Evolutionary conservation across 1,284 basidiomycete genomes (phyloP).

Genomic region (Phylloboletellus chloephorus): DNA sequence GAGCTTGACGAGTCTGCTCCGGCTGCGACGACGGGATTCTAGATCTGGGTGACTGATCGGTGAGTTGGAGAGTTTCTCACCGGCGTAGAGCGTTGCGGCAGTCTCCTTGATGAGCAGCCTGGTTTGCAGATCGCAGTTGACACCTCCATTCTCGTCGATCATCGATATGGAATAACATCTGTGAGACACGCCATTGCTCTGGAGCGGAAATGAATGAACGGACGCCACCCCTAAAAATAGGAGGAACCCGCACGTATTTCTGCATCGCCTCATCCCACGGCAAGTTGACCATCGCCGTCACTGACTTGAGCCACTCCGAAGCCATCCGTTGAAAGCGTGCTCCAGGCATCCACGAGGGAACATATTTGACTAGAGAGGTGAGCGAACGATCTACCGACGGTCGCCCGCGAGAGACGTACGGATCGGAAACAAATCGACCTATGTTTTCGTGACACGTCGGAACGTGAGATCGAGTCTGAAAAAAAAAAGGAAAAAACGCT

Average conservation of each 20-base stretch:
- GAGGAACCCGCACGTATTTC: slow-evolving; percentile 3
- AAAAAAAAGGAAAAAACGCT: neutral
- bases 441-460: too few species aligned
- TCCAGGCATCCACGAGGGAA: slow-evolving; percentile 8
- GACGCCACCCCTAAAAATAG: too few species aligned
- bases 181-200: neutral
- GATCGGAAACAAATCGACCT: slow-evolving; percentile 5
- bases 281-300: slow-evolving; percentile 6
- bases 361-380: slow-evolving; percentile 3
- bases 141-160: slow-evolving; percentile 6
- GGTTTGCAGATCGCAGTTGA: neutral
- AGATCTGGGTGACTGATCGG: neutral
- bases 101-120: slow-evolving; percentile 4
- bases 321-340: slow-evolving; percentile 6
- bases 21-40: neutral
- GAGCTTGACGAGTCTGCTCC: slow-evolving; percentile 6
- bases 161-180: slow-evolving; percentile 3
- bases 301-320: slow-evolving; percentile 2
- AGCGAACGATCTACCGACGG: neutral
- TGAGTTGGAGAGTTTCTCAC: neutral
- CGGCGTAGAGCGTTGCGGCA: slow-evolving; percentile 7
- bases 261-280: slow-evolving; percentile 8
- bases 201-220: neutral
- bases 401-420: neutral
- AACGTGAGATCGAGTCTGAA: too few species aligned